phyloP scores from a whole-genome alignment of 495 filamentous ascomycete genomes.

The Cudoniella acicularis region DNA sequence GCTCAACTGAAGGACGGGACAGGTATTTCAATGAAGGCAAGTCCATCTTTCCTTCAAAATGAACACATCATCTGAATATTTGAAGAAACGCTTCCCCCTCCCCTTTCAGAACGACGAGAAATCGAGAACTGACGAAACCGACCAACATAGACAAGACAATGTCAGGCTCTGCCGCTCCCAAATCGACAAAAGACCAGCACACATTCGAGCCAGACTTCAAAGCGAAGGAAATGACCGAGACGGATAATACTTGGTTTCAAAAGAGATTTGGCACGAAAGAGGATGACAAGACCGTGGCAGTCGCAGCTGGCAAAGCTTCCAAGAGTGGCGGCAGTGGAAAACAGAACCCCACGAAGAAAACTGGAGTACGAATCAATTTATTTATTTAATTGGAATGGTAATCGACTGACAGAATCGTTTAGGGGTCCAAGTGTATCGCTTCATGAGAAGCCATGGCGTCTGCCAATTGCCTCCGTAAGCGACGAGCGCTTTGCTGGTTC shows the following conservation, averaged over 20 bases:
- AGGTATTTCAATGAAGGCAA: slow-evolving; percentile 2
- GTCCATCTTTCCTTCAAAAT: slow-evolving; percentile 4
- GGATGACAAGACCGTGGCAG: slow-evolving; percentile 11
- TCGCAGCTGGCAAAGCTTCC: slow-evolving; percentile 9
- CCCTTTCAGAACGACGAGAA: slow-evolving; percentile 6
- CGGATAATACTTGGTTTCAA: slow-evolving; percentile 12
- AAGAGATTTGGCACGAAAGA: slow-evolving; percentile 11
- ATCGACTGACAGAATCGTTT: slow-evolving; percentile 13
- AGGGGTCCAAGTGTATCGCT: slow-evolving; percentile 9
- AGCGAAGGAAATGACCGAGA: slow-evolving; percentile 12
- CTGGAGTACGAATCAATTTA: slow-evolving; percentile 11
- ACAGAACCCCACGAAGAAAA: slow-evolving; percentile 8
- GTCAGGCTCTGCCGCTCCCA: slow-evolving; percentile 13
- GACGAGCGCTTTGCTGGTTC: neutral
- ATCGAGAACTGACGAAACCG: slow-evolving; percentile 11
- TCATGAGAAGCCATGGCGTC: neutral
- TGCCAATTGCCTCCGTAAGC: neutral
- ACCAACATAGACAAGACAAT: slow-evolving; percentile 8
- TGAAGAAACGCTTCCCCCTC: slow-evolving; percentile 5
- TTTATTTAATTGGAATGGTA: slow-evolving; percentile 10
- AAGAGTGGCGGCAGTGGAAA: slow-evolving; percentile 4
- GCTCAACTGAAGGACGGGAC: neutral
- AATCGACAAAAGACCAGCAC: slow-evolving; percentile 8
- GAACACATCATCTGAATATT: slow-evolving; percentile 10
- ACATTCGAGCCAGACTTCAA: slow-evolving; percentile 13